Evolutionary conservation across 768 basidiomycete species (phyloP).

Genomic region (Mycena filopes): DNA sequence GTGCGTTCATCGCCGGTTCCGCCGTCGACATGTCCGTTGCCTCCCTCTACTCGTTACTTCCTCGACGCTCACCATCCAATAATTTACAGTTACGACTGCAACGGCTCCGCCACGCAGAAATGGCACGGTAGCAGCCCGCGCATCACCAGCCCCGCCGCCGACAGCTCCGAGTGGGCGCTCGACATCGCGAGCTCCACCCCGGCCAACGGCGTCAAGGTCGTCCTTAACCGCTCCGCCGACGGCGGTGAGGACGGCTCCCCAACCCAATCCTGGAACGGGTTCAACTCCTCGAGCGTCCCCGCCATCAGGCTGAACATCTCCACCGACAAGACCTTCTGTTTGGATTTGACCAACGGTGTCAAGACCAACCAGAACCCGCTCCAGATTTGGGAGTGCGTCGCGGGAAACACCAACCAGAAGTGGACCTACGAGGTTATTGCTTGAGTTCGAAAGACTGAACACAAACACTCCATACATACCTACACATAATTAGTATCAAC

Average conservation of each 20-base stretch:
- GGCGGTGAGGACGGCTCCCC: constrained; percentile 20
- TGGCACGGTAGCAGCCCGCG: constrained; percentile 20
- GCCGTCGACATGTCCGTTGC: constrained; percentile 16
- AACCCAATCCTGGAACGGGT: constrained; percentile 14
- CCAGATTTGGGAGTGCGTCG: constrained; percentile 20
- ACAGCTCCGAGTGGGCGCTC: constrained; percentile 25
- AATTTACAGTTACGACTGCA: constrained; percentile 16
- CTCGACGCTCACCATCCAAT: constrained; percentile 3
- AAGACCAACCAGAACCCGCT: constrained; percentile 15
- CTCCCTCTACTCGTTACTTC: neutral
- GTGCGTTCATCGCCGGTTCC: constrained; percentile 11
- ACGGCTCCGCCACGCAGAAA: constrained; percentile 21
- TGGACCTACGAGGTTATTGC: neutral
- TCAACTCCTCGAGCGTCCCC: neutral
- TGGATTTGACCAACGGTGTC: constrained; percentile 19
- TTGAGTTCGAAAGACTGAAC: too few species aligned
- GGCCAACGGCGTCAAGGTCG: constrained; percentile 11
- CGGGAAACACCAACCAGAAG: constrained; percentile 20
- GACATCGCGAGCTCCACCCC: constrained; percentile 12
- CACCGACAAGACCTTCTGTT: constrained; percentile 3
- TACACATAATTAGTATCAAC: too few species aligned
- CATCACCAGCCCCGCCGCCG: constrained; percentile 23
- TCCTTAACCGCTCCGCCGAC: constrained; percentile 15
- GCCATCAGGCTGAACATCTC: constrained; percentile 13
- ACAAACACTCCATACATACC: too few species aligned